These are phyloP conservation scores for Solanum corneliomulleri DNA, from an alignment of 257 asterid species.

Conservation along the genomic window DNA sequence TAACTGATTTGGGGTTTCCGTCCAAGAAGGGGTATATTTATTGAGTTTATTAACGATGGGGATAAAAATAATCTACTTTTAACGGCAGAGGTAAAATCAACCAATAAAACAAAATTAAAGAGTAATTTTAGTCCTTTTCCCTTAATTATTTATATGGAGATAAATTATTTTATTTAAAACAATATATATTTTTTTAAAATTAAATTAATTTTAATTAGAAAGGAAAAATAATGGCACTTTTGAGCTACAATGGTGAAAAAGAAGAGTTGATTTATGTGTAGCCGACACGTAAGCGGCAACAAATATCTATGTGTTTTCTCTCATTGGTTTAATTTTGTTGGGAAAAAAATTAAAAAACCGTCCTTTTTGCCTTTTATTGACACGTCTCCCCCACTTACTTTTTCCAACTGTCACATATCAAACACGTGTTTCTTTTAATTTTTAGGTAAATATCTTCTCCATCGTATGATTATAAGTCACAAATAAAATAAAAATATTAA, in stretches of 20 bases:
- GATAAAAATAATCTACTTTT: too few relatives aligned
- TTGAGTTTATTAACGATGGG: rapidly evolving
- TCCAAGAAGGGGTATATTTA: too few relatives aligned
- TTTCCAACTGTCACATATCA: neutral
- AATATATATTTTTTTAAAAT: rapidly evolving
- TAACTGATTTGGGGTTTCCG: too few relatives aligned
- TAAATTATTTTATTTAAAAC: too few relatives aligned
- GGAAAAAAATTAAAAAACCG: neutral
- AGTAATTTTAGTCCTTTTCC: too few relatives aligned
- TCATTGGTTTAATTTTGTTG: neutral
- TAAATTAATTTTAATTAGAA: too few relatives aligned
- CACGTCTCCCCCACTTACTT: neutral
- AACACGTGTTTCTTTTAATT: neutral
- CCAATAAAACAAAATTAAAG: too few relatives aligned
- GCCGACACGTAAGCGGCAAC: neutral
- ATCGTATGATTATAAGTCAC: neutral
- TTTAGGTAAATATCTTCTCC: neutral
- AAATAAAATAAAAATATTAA: neutral
- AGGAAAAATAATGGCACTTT: neutral
- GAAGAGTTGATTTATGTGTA: neutral
- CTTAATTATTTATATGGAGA: too few relatives aligned
- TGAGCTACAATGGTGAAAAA: neutral
- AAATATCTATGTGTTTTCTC: neutral
- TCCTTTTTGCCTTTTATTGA: neutral
- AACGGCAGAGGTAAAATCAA: rapidly evolving